Base-by-base conservation (phyloP, 768 basidiomycete genomes). In the Termitomyces sp. region DNA sequence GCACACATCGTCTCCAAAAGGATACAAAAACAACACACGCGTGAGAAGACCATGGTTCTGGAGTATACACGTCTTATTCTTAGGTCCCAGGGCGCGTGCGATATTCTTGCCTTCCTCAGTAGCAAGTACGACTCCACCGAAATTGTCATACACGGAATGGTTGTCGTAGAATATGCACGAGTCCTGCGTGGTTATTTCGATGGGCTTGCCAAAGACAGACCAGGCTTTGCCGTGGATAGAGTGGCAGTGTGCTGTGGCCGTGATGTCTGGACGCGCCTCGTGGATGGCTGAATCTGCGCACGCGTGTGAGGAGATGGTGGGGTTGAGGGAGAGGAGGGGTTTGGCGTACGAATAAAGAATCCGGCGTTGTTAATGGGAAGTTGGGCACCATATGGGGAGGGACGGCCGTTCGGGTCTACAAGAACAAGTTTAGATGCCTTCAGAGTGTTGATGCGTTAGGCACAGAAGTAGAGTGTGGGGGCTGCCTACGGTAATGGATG, bases 221-320 rank as follows among this genome's bases (percentile, higher is more conserved):
- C 78, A 83, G 0, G 80, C 78, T 63, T 79, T 81, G 37, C 81
- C 82, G 65, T 77, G 69, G 7, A 76, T 67, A 10, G 79, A 78
- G 63, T 81, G 80, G 18, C 77, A 77, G 61, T 82, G 81, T 0
- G 78, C 79, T 8, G 77, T 77, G 47, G 76, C 75, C 5, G 77
- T 51, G 36, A 82, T 73, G 56, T 82, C 80, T 7, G 80, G 78
- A 48, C 80, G 76, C n/a, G 77, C 77, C 32, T 67, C 64, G 59
- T 80, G 81, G 42, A 82, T 71, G 1, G 74, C 72, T 13, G 76
- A 75, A 58, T 82, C 65, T 66, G 20, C 2, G 9, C 16, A 9
- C 12, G 32, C 5, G 39, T 20, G 13, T 46, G 42, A 51, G 36
- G 18, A 10, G 49, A 40, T 45, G 32, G 6, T 37, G 4, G 14